These are phyloP conservation scores for Fusarium domesticum DNA, from an alignment of 2,329 filamentous ascomycete genomes.

Conservation along the genomic window DNA sequence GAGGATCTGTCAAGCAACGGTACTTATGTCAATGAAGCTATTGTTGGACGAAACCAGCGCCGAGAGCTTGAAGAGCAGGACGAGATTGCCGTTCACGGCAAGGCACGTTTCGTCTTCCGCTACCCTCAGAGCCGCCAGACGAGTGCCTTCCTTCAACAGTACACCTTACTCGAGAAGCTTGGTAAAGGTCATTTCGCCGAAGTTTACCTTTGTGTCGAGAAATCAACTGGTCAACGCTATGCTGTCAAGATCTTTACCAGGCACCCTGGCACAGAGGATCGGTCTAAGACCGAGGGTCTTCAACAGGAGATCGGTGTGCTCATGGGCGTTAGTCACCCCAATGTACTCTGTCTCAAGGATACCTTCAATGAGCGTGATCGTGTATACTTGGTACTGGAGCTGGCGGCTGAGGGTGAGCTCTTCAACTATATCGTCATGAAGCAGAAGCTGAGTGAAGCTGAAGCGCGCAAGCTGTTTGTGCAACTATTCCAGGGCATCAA, in stretches of 20 bases:
- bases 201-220: slow-evolving; percentile 88
- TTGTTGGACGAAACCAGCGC: slow-evolving; percentile 88
- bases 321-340: slow-evolving; percentile 95
- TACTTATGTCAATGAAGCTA: slow-evolving; percentile 89
- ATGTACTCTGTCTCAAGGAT: slow-evolving; percentile 88
- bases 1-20: slow-evolving; percentile 96
- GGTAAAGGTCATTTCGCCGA: slow-evolving; percentile 96
- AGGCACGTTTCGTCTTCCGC: slow-evolving; percentile 85
- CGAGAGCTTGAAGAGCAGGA: slow-evolving; percentile 86
- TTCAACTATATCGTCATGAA: slow-evolving; percentile 95
- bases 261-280: slow-evolving; percentile 75
- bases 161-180: slow-evolving; percentile 77
- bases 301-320: slow-evolving; percentile 96
- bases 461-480: slow-evolving; percentile 81
- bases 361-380: slow-evolving; percentile 90
- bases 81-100: slow-evolving; percentile 81
- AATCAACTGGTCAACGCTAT: slow-evolving; percentile 73
- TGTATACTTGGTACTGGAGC: slow-evolving; percentile 86
- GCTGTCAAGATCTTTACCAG: slow-evolving; percentile 96
- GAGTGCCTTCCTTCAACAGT: slow-evolving; percentile 81
- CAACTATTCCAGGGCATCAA: slow-evolving; percentile 94
- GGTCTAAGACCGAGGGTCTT: slow-evolving; percentile 77
- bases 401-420: slow-evolving; percentile 88
- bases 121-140: slow-evolving; percentile 75
- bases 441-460: slow-evolving; percentile 78